Conservation (phyloP, 169 alveolate species). For the Plasmodium relictum region DNA sequence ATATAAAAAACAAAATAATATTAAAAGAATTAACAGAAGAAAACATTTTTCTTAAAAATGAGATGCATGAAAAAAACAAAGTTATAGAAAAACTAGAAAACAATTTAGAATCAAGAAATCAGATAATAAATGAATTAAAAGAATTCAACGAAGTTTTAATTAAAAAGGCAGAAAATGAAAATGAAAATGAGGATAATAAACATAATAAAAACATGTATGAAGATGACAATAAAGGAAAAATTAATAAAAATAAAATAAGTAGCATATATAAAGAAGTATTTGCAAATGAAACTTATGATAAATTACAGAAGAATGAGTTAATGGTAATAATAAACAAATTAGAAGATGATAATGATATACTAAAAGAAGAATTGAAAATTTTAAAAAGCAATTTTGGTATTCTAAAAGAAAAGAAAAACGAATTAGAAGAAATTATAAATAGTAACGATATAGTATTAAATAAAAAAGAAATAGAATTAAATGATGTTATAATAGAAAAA, state of each 20-base stretch:
- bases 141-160: constrained; percentile 64
- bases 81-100: constrained; percentile 29
- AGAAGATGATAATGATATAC: constrained; percentile 56
- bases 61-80: constrained; percentile 31
- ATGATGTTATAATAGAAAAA: constrained; percentile 48
- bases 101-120: constrained; percentile 25
- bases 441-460: constrained; percentile 38
- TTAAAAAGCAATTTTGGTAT: constrained; percentile 42
- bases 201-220: background rate
- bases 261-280: background rate
- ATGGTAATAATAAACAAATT: constrained; percentile 27
- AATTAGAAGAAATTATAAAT: constrained; percentile 49
- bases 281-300: constrained; percentile 2
- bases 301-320: constrained; percentile 32
- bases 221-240: constrained; percentile 2
- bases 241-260: background rate
- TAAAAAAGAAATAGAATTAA: constrained; percentile 48
- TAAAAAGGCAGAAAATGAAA: background rate
- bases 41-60: constrained; percentile 22
- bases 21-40: constrained; percentile 44
- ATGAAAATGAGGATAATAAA: background rate
- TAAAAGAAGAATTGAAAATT: constrained; percentile 48
- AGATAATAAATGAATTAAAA: constrained; percentile 34
- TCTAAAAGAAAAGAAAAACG: constrained; percentile 46
- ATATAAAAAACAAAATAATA: constrained; percentile 23